phyloP scores from a whole-genome alignment of 305 asterid species.

The Fraxinus dipetala region DNA sequence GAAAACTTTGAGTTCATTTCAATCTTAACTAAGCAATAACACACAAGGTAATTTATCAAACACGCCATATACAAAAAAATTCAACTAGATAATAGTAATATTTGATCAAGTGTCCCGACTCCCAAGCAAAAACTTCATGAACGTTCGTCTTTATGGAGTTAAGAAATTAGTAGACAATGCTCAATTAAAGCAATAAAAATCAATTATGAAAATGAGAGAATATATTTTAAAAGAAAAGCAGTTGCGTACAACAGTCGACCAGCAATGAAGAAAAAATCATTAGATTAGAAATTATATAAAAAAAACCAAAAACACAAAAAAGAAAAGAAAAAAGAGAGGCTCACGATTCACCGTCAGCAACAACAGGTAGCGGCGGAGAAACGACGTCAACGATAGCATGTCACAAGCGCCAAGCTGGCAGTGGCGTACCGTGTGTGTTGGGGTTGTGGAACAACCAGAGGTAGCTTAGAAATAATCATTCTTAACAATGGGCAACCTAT shows the following conservation, averaged over 20 bases:
- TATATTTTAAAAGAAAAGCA: background rate
- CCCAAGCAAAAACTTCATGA: background rate
- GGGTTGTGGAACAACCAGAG: no score
- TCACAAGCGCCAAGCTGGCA: no score
- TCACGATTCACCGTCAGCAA: no score
- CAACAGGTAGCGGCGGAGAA: no score
- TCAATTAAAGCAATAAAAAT: background rate
- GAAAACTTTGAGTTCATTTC: background rate
- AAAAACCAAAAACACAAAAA: no score
- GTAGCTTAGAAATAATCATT: no score
- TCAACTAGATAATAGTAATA: background rate
- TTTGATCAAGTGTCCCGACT: background rate
- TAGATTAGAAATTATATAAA: no score
- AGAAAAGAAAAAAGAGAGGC: no score
- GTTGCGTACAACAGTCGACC: background rate
- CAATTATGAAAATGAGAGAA: background rate
- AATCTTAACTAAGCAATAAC: background rate
- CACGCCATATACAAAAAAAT: background rate
- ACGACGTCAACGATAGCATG: no score
- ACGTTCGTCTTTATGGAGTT: background rate
- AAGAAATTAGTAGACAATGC: background rate
- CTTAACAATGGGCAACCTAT: no score
- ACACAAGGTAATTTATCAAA: background rate
- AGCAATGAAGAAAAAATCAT: background rate
- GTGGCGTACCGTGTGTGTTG: no score